phyloP scores from a whole-genome alignment of 495 filamentous ascomycete genomes.

The Neurospora intermedia region DNA sequence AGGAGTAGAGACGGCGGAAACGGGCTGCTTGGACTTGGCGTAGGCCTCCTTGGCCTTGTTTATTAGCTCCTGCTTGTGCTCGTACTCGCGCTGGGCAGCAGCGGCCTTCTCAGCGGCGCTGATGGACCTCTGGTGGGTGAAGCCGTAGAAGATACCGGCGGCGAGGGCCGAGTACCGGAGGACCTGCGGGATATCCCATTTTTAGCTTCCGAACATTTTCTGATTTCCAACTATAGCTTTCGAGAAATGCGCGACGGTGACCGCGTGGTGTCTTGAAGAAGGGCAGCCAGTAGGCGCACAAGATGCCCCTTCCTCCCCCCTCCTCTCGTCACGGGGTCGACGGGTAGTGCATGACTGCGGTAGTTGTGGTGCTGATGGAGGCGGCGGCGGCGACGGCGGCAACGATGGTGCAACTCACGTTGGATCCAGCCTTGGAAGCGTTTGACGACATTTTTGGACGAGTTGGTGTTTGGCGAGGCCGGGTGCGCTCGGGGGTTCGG shows the following conservation, averaged over 20 bases:
- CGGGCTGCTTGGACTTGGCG: conserved; percentile 65
- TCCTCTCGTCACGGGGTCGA: background rate
- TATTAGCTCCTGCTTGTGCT: conserved; percentile 81
- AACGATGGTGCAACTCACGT: conserved; percentile 38
- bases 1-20: conserved; percentile 35
- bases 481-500: conserved; percentile 1
- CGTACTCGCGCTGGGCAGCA: conserved; percentile 64
- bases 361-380: conserved; percentile 1
- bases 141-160: conserved; percentile 80
- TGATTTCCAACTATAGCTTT: conserved; percentile 4
- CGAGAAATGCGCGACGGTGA: background rate
- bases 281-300: background rate
- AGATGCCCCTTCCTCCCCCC: background rate
- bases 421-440: conserved; percentile 46
- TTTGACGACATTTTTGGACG: conserved; percentile 30
- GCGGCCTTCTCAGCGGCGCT: conserved; percentile 52
- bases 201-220: background rate
- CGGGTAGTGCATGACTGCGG: background rate
- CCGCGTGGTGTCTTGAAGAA: background rate
- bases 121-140: conserved; percentile 77
- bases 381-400: conserved; percentile 1
- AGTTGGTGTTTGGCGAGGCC: conserved; percentile 1
- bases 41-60: conserved; percentile 84
- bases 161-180: conserved; percentile 87
- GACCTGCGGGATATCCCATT: conserved; percentile 48